These are phyloP conservation scores for Solanum chaucha DNA, from an alignment of 257 asterid genomes.

Conservation along the genomic window DNA sequence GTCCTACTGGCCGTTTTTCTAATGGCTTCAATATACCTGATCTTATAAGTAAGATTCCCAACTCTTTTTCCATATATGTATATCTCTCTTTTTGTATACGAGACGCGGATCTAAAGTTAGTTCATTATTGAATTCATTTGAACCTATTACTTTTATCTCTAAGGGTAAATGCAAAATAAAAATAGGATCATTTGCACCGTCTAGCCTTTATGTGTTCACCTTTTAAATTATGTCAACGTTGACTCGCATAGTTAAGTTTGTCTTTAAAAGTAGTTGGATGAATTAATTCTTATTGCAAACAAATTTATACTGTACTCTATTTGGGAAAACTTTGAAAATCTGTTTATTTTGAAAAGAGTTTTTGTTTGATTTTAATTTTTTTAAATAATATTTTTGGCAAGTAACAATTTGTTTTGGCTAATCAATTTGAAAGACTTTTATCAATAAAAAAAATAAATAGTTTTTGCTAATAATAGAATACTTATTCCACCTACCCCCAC, in stretches of 20 bases:
- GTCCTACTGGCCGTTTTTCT: conserved; percentile 70
- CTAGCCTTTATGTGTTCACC: not conserved
- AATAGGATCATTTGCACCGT: not conserved
- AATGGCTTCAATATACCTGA: conserved; percentile 73
- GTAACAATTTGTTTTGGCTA: not conserved
- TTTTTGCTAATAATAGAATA: too few species aligned
- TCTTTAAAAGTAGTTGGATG: not conserved
- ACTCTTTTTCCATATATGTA: not conserved
- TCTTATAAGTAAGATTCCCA: conserved; percentile 39
- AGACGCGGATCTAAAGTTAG: not conserved
- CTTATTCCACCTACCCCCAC: not conserved
- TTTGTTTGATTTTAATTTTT: too few species aligned
- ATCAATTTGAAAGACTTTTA: not conserved
- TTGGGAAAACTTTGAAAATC: too few species aligned
- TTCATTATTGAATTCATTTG: not conserved
- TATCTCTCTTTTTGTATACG: not conserved
- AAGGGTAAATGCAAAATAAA: not conserved
- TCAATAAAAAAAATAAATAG: too few species aligned
- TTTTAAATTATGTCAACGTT: not conserved
- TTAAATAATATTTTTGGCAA: not conserved
- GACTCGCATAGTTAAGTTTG: not conserved
- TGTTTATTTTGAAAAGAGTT: too few species aligned
- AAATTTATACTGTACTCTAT: too few species aligned
- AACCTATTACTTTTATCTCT: not conserved
- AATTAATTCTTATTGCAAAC: too few species aligned